Evolutionary conservation across 192 early-diverging fungal genomes (phyloP).

Genomic region (Coemansia sp.): DNA sequence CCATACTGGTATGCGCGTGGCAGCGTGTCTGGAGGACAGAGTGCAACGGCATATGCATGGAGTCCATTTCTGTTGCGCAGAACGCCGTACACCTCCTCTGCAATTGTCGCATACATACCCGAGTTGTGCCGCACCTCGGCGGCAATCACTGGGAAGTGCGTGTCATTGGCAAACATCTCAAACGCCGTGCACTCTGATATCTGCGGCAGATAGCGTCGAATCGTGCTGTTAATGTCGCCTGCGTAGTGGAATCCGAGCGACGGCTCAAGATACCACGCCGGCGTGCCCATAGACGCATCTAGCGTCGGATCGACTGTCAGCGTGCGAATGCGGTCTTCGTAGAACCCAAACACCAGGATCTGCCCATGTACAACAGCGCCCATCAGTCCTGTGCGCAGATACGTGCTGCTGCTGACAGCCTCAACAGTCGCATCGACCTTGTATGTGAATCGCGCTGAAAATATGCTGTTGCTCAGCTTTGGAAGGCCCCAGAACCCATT

Average conservation of each 20-base stretch:
- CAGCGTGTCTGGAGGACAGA: constrained; percentile 61
- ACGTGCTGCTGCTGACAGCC: constrained; percentile 59
- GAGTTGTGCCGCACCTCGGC: constrained; percentile 62
- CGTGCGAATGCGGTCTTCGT: constrained; percentile 75
- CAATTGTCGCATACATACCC: constrained; percentile 56
- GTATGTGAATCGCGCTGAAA: constrained; percentile 60
- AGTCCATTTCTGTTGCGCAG: constrained; percentile 65
- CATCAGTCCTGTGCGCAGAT: constrained; percentile 75
- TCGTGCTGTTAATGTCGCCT: constrained; percentile 35
- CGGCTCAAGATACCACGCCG: constrained; percentile 35
- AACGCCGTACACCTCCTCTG: constrained; percentile 58
- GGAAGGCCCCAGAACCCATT: constrained; percentile 79
- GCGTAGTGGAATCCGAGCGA: constrained; percentile 50
- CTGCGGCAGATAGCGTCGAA: constrained; percentile 34
- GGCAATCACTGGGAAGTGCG: constrained; percentile 73
- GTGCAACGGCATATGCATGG: constrained; percentile 60
- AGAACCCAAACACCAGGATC: constrained; percentile 74
- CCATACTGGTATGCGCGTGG: constrained; percentile 75
- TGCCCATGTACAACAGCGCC: constrained; percentile 71
- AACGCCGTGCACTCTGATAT: constrained; percentile 60
- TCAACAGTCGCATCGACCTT: constrained; percentile 8
- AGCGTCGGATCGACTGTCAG: constrained; percentile 23
- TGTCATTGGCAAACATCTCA: constrained; percentile 67
- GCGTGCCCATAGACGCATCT: background rate
- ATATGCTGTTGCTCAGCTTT: constrained; percentile 72